Percentiles rank a stretch among this genome's conserved stretches.
Conservation (phyloP, 2,329 filamentous ascomycete genomes). For the Aspergillus sp. region DNA sequence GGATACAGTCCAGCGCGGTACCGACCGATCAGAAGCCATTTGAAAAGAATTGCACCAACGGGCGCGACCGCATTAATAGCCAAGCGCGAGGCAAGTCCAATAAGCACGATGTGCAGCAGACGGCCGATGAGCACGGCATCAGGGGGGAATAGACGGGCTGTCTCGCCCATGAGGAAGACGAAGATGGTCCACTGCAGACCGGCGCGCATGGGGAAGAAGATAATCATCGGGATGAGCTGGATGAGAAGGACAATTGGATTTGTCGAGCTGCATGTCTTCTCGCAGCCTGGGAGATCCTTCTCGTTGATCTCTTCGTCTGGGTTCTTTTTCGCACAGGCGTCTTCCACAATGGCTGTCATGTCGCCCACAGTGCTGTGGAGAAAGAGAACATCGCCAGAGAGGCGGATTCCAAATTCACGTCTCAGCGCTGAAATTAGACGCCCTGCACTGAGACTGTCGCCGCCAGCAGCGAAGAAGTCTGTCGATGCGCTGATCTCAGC, state of each 20-base stretch:
- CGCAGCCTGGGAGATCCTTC: conserved; percentile 29
- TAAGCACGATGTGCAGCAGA: conserved; percentile 50
- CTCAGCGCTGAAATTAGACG: conserved; percentile 53
- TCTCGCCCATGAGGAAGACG: conserved; percentile 44
- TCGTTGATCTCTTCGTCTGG: background rate
- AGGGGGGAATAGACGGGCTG: conserved; percentile 39
- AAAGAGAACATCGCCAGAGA: conserved; percentile 56
- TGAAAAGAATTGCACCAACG: conserved; percentile 50
- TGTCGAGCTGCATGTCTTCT: conserved; percentile 44
- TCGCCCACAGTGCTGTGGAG: conserved; percentile 47
- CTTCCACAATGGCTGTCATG: conserved; percentile 29
- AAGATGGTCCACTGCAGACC: conserved; percentile 56
- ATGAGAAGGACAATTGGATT: conserved; percentile 50
- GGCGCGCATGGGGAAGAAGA: conserved; percentile 54
- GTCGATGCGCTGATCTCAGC: conserved; percentile 43
- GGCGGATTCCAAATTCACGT: conserved; percentile 49
- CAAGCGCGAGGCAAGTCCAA: conserved; percentile 46
- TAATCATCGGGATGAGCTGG: conserved; percentile 51
- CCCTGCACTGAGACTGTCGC: conserved; percentile 57
- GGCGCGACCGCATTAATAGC: conserved; percentile 45
- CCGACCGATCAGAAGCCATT: conserved; percentile 57
- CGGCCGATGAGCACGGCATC: conserved; percentile 45
- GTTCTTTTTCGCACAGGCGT: conserved; percentile 5
- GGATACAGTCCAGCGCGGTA: conserved; percentile 56
- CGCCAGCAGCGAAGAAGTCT: conserved; percentile 56